phyloP scores from a whole-genome alignment of 495 filamentous ascomycete genomes.

The Podospora bellae-mahoneyi region DNA sequence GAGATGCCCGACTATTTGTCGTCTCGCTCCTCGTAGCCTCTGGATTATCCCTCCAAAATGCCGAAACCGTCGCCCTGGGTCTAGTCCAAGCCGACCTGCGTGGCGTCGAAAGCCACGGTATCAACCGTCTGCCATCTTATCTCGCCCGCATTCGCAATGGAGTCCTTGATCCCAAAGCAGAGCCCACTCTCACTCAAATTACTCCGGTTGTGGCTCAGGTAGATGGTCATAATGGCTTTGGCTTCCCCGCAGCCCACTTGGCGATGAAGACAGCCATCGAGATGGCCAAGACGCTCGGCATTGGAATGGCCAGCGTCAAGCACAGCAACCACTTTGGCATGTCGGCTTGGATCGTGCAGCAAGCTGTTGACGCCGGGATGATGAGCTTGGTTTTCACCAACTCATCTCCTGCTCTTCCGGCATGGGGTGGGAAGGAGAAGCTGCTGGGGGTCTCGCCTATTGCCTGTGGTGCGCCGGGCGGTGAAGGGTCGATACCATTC shows the following conservation, averaged over 20 bases:
- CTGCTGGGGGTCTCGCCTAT: conserved; percentile 75
- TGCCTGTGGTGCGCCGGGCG: conserved; percentile 67
- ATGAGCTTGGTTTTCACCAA: conserved; percentile 79
- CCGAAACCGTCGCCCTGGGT: conserved; percentile 56
- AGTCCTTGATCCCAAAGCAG: conserved; percentile 56
- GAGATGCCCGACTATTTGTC: conserved; percentile 25
- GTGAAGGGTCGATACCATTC: conserved; percentile 45
- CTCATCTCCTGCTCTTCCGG: conserved; percentile 68
- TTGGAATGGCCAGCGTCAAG: conserved; percentile 69
- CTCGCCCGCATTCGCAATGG: conserved; percentile 63
- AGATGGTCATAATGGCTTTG: conserved; percentile 71
- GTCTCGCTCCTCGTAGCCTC: conserved; percentile 52
- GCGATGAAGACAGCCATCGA: conserved; percentile 62
- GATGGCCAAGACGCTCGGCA: conserved; percentile 62
- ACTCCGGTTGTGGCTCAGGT: conserved; percentile 62
- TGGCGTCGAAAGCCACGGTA: conserved; percentile 75
- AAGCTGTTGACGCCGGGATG: conserved; percentile 68
- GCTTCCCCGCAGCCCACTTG: conserved; percentile 61
- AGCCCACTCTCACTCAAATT: conserved; percentile 53
- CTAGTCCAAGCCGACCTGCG: conserved; percentile 71
- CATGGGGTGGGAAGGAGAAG: conserved; percentile 64
- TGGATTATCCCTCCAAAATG: conserved; percentile 54
- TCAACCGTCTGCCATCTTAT: conserved; percentile 73
- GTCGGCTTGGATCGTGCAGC: conserved; percentile 72
- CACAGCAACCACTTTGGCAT: conserved; percentile 81